Evolutionary conservation across 2,329 filamentous ascomycete species (phyloP).

Genomic region (Corynespora cassiicola): DNA sequence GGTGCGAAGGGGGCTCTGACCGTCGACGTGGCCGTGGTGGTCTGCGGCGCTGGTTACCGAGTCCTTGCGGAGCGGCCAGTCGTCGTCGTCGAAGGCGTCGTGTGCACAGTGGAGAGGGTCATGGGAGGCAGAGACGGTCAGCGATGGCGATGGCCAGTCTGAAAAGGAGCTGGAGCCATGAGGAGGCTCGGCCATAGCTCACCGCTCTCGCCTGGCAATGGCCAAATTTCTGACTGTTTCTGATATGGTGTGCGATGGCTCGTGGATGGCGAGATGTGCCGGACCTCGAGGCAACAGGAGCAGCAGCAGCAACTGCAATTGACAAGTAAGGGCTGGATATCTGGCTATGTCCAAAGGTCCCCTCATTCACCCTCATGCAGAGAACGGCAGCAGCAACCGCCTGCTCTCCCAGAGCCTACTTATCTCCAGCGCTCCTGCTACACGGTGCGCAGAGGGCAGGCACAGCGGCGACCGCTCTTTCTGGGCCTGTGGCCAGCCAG

Average conservation of each 20-base stretch:
- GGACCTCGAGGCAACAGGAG: no score
- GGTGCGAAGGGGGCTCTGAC: neutral
- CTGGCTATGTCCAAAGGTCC: no score
- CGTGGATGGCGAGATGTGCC: conserved; percentile 23
- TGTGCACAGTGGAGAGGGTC: neutral
- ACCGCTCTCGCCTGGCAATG: conserved; percentile 19
- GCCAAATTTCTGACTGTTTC: conserved; percentile 15
- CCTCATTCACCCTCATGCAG: no score
- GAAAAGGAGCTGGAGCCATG: conserved; percentile 10
- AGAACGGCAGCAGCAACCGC: no score
- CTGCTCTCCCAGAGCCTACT: no score
- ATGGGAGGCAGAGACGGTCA: conserved; percentile 7
- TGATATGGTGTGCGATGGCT: conserved; percentile 25
- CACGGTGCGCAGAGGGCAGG: no score
- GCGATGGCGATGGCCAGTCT: neutral
- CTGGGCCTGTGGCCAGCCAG: no score
- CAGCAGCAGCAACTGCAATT: no score
- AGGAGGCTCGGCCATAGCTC: conserved; percentile 15
- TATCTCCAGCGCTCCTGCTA: no score
- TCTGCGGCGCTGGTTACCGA: conserved; percentile 3
- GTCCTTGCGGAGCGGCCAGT: neutral
- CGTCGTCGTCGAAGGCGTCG: neutral
- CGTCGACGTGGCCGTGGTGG: neutral
- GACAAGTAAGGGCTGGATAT: no score
- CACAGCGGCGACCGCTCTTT: no score